Conservation (phyloP, 805 yeast genomes). For the Myxozyma geophila region DNA sequence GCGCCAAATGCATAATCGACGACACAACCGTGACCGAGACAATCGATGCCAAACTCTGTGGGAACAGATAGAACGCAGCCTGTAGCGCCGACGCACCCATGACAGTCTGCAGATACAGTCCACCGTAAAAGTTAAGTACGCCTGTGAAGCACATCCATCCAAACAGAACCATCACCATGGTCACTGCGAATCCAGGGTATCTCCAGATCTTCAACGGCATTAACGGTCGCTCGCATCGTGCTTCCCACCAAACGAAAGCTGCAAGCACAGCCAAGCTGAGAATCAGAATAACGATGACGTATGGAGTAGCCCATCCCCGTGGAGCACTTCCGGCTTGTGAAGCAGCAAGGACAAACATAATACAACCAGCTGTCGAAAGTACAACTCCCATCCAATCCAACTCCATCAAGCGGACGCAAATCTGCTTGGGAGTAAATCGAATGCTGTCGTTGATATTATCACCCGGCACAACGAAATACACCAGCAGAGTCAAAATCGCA, state of each 20-base stretch:
- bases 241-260: slow-evolving; percentile 49
- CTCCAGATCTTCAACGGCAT: slow-evolving; percentile 55
- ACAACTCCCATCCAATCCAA: slow-evolving; percentile 54
- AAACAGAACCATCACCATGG: slow-evolving; percentile 48
- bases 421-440: not conserved
- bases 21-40: slow-evolving; percentile 51
- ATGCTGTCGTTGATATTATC: slow-evolving; percentile 41
- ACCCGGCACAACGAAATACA: slow-evolving; percentile 46
- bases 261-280: slow-evolving; percentile 46
- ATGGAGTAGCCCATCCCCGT: slow-evolving; percentile 53
- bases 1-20: slow-evolving; percentile 53
- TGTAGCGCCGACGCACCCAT: slow-evolving; percentile 48
- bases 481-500: slow-evolving; percentile 40
- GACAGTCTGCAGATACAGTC: slow-evolving; percentile 52
- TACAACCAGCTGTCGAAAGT: slow-evolving; percentile 49
- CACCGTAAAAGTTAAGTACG: slow-evolving; percentile 48
- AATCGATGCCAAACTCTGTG: slow-evolving; percentile 52
- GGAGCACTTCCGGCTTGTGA: slow-evolving; percentile 51
- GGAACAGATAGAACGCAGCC: slow-evolving; percentile 52
- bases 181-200: slow-evolving; percentile 48
- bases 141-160: slow-evolving; percentile 54
- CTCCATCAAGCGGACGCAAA: slow-evolving; percentile 23
- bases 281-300: slow-evolving; percentile 51
- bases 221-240: slow-evolving; percentile 49
- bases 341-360: slow-evolving; percentile 52